Conservation (phyloP, 768 basidiomycete genomes). For the Boletus pseudopeckii region DNA sequence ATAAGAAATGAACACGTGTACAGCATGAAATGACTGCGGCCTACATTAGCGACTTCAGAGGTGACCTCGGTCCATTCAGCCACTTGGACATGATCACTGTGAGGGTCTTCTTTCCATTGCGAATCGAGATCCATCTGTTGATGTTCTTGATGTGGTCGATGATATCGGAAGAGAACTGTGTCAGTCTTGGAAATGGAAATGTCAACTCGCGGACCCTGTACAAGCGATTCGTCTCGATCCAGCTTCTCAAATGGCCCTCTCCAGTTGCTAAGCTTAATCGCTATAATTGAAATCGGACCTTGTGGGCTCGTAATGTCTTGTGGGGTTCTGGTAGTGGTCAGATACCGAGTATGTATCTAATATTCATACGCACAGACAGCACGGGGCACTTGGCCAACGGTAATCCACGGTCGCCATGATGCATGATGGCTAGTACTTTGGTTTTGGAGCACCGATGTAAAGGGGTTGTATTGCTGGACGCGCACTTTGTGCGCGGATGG, state of each 20-base stretch:
- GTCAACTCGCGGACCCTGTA: background rate
- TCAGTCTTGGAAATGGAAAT: background rate
- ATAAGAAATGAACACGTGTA: background rate
- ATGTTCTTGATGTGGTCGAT: background rate
- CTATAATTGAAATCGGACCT: background rate
- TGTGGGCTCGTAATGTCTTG: background rate
- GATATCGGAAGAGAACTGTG: background rate
- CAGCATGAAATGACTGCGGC: slow-evolving; percentile 9
- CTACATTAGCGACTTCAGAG: slow-evolving; percentile 66
- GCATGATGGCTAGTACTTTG: too few relatives aligned
- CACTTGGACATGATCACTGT: background rate
- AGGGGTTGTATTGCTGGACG: too few relatives aligned
- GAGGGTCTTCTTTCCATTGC: slow-evolving; percentile 56
- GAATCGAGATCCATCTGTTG: slow-evolving; percentile 38
- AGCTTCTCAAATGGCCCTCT: background rate
- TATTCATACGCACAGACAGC: too few relatives aligned
- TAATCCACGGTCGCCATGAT: too few relatives aligned
- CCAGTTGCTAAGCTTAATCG: background rate
- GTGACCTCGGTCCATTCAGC: slow-evolving; percentile 42
- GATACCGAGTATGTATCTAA: too few relatives aligned
- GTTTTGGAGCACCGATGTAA: too few relatives aligned
- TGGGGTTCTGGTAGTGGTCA: too few relatives aligned
- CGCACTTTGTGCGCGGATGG: too few relatives aligned
- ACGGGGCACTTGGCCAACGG: too few relatives aligned
- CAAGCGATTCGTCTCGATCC: background rate